These are phyloP conservation scores for Daphne laureola DNA, from an alignment of 441 rosid genomes.

Conservation along the genomic window DNA sequence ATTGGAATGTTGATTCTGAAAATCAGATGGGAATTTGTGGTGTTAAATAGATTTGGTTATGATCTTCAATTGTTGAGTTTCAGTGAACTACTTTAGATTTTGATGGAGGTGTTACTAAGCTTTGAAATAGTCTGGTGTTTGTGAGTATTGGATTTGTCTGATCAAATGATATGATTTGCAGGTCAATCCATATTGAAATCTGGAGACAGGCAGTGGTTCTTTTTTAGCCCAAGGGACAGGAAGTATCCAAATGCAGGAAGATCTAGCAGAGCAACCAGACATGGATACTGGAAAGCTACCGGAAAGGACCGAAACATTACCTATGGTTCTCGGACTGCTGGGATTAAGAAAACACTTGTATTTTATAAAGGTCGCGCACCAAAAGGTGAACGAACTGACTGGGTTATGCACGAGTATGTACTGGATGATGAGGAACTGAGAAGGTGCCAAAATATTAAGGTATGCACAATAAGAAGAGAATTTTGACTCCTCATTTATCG, in stretches of 20 bases:
- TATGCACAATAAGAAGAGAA: slow-evolving; percentile 11
- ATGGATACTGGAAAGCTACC: slow-evolving; percentile 88
- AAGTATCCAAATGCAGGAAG: slow-evolving; percentile 85
- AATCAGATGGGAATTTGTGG: too few relatives aligned
- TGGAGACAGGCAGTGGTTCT: slow-evolving; percentile 90
- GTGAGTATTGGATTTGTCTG: too few relatives aligned
- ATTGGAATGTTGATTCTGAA: too few relatives aligned
- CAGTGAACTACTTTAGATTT: too few relatives aligned
- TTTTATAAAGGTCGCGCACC: slow-evolving; percentile 85
- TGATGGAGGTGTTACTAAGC: too few relatives aligned
- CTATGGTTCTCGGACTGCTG: slow-evolving; percentile 52
- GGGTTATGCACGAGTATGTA: slow-evolving; percentile 97
- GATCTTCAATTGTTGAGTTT: too few relatives aligned
- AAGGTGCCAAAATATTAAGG: slow-evolving; percentile 61
- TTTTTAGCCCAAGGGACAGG: slow-evolving; percentile 70
- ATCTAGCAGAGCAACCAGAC: slow-evolving; percentile 70
- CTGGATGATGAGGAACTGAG: slow-evolving; percentile 78
- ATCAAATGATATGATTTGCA: slow-evolving; percentile 12
- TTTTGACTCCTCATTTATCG: background rate
- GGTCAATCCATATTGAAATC: slow-evolving; percentile 65
- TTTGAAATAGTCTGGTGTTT: too few relatives aligned
- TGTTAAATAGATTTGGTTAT: too few relatives aligned
- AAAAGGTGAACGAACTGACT: slow-evolving; percentile 68
- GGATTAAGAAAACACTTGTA: slow-evolving; percentile 82
- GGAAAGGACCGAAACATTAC: slow-evolving; percentile 66